These are phyloP conservation scores for Miscanthus lutarioriparius DNA, from an alignment of 176 grass and related monocot genomes.

Conservation along the genomic window DNA sequence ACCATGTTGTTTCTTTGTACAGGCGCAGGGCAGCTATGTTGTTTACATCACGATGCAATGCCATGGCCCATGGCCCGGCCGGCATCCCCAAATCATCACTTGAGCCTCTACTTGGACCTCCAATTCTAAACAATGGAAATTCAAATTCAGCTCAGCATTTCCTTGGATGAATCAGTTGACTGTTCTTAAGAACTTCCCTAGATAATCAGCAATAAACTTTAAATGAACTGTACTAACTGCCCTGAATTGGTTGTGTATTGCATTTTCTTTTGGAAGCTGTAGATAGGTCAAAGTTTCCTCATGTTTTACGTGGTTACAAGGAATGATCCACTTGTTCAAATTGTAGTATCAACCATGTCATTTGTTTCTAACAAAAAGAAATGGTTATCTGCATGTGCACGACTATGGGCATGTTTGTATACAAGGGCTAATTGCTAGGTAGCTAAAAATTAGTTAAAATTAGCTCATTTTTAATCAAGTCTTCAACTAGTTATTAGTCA, in stretches of 20 bases:
- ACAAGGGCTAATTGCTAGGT: too few species aligned
- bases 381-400: too few species aligned
- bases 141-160: not conserved
- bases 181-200: not conserved
- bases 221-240: not conserved
- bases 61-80: constrained; percentile 44
- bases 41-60: constrained; percentile 78
- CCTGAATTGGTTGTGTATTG: not conserved
- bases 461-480: too few species aligned
- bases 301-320: too few species aligned
- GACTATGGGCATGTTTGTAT: too few species aligned
- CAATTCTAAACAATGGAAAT: not conserved
- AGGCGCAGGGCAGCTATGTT: constrained; percentile 60
- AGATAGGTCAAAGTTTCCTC: not conserved
- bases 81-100: constrained; percentile 61
- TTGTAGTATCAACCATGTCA: too few species aligned
- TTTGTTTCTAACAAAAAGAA: too few species aligned
- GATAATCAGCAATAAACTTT: not conserved
- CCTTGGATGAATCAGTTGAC: not conserved
- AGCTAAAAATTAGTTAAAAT: too few species aligned
- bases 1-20: constrained; percentile 62
- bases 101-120: constrained; percentile 52
- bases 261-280: not conserved
- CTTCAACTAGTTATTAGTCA: too few species aligned
- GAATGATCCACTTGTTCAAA: too few species aligned